These are phyloP conservation scores for Melaleuca quinquenervia DNA, from an alignment of 345 rosid genomes.

Conservation along the genomic window DNA sequence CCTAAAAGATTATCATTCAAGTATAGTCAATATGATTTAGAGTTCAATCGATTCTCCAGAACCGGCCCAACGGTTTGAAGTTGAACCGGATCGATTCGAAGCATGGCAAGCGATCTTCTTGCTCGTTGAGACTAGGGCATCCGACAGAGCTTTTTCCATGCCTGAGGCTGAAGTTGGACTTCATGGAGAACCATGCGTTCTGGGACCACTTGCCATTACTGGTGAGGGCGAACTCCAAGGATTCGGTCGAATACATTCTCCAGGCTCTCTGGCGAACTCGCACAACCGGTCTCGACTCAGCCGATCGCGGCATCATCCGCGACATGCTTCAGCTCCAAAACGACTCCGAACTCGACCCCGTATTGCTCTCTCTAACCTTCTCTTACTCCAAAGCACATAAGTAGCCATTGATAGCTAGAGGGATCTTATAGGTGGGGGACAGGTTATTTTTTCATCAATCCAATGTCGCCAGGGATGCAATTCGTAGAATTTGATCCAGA, in stretches of 20 bases:
- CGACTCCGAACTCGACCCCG: slow-evolving; percentile 63
- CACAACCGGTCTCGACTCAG: slow-evolving; percentile 40
- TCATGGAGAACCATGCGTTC: slow-evolving; percentile 12
- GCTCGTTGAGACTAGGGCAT: background rate
- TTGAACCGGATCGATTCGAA: background rate
- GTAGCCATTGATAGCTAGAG: background rate
- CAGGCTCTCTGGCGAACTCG: slow-evolving; percentile 61
- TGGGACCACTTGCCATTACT: slow-evolving; percentile 52
- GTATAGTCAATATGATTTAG: no score
- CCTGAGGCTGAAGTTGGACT: background rate
- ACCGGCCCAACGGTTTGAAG: background rate
- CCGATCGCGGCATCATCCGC: slow-evolving; percentile 37
- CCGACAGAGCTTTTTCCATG: accelerated
- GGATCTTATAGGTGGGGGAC: background rate
- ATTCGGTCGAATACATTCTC: slow-evolving; percentile 47
- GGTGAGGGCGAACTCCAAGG: slow-evolving; percentile 44
- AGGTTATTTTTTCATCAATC: background rate
- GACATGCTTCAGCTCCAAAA: slow-evolving; percentile 45
- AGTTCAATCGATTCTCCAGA: background rate
- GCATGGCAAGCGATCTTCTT: background rate
- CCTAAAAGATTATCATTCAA: no score
- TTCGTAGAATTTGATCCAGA: background rate
- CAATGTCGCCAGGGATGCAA: background rate
- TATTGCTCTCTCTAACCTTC: background rate
- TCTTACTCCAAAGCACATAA: background rate